phyloP scores from a whole-genome alignment of 2,329 filamentous ascomycete species.

The Stemphylium beticola region DNA sequence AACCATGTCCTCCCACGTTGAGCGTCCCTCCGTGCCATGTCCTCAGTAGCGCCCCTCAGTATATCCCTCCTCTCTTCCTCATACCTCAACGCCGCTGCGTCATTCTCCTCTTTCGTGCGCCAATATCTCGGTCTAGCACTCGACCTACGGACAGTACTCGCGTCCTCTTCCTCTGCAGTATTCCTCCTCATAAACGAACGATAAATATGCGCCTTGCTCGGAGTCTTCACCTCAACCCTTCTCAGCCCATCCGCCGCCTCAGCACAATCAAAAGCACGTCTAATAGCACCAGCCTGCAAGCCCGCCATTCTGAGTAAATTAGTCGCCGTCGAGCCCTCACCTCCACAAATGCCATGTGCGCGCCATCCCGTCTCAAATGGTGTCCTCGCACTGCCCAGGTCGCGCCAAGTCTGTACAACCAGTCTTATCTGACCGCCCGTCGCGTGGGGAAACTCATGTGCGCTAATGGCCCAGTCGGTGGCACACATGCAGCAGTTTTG shows the following conservation, averaged over 20 bases:
- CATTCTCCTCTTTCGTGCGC: constrained; percentile 21
- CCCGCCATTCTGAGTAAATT: constrained; percentile 11
- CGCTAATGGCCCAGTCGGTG: constrained; percentile 34
- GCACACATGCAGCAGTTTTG: constrained; percentile 32
- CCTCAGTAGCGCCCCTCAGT: constrained; percentile 12
- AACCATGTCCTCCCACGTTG: neutral
- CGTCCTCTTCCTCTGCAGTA: neutral
- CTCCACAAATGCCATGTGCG: constrained; percentile 29
- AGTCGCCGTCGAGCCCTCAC: neutral
- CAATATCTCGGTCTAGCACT: constrained; percentile 17
- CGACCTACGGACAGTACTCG: constrained; percentile 11
- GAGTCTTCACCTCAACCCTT: neutral
- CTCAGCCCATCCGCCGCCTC: neutral
- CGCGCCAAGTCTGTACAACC: constrained; percentile 32
- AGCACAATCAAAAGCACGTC: constrained; percentile 26
- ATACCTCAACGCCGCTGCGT: constrained; percentile 10
- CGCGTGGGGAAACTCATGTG: constrained; percentile 8
- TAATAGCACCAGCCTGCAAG: constrained; percentile 22
- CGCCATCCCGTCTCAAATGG: constrained; percentile 39
- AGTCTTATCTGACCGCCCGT: constrained; percentile 22
- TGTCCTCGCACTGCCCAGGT: constrained; percentile 29
- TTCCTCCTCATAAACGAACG: constrained; percentile 17
- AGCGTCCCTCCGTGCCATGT: constrained; percentile 8
- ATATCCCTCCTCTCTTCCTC: constrained; percentile 15
- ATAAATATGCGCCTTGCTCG: constrained; percentile 10